Evolutionary conservation across 129 eudicot genomes (phyloP), one percentile per base, ranked within the genome.

Genomic region (Arctium minus): DNA sequence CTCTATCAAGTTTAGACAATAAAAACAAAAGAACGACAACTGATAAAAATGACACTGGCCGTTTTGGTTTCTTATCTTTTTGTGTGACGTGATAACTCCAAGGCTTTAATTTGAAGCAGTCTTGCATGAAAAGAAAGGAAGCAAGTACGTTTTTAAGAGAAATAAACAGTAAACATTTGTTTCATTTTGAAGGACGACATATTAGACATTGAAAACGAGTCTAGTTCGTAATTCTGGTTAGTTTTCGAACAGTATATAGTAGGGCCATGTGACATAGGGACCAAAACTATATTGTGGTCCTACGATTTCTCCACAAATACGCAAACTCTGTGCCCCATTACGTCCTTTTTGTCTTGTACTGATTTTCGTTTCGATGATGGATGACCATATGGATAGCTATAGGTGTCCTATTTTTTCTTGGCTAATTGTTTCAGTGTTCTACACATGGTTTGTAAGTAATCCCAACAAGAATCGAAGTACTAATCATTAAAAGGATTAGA

Each of bases 271-370:
- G 87, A 84, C 87, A 62, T 84, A 84, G 32, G 83, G 82, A 56
- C 79, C 74, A 53, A 78, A 83, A 83, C 86, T 32, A 78, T 60
- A 84, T 84, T 73, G 87, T 84, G 87, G 87, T 78, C 87, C 83
- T 78, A 72, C 8, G 60, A 8, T 84, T 84, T 78, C 87, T 84
- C 79, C 6, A 84, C 75, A 78, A 32, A 72, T 72, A 84, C 69
- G 79, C 83, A 62, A 78, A 42, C 79, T 40, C 0, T 72, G 68
- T 83, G 73, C 31, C 42, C 22, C 65, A 81, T 84, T 48, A 72
- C 87, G 83, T 84, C 62, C 37, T 72, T 39, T 33, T 78, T 84
- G 83, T 84, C 67, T 62, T 33, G 70, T 77, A 84, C 30, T 62
- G 15, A 70, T 15, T 74, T 82, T 76, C 70, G 62, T 72, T 72